Percentiles rank a stretch among this genome's conserved stretches.
Evolutionary conservation across 495 filamentous ascomycete genomes (phyloP).

Genomic region (Podospora anserina): DNA sequence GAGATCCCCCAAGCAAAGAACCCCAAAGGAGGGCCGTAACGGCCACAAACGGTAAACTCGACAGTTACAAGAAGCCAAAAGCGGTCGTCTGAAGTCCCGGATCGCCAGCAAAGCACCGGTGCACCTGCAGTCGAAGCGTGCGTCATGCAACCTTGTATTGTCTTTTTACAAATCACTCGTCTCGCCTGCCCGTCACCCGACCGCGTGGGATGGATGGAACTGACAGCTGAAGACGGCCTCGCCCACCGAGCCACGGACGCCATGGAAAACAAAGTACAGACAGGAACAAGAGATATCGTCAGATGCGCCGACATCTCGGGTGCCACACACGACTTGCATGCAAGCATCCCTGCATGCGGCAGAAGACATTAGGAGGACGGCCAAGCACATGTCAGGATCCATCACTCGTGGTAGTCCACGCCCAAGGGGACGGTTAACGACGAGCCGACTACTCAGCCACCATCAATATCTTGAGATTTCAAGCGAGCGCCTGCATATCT

Average conservation of each 20-base stretch:
- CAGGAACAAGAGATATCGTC: not conserved
- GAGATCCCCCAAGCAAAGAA: constrained; percentile 17
- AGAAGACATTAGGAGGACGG: constrained; percentile 11
- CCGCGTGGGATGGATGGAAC: not conserved
- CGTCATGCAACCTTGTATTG: constrained; percentile 9
- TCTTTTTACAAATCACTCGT: constrained; percentile 3
- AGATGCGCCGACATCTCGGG: no score
- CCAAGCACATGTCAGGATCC: not conserved
- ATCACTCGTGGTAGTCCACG: not conserved
- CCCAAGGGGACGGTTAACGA: no score
- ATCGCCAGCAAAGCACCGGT: constrained; percentile 8
- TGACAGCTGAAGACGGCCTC: not conserved
- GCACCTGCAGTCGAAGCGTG: constrained; percentile 4
- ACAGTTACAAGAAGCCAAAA: constrained; percentile 13
- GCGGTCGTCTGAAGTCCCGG: constrained; percentile 13
- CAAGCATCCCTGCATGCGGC: constrained; percentile 13
- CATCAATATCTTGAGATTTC: not conserved
- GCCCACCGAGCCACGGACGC: not conserved
- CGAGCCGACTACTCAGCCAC: not conserved
- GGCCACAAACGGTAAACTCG: constrained; percentile 13
- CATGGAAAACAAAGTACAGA: not conserved
- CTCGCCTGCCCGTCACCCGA: not conserved
- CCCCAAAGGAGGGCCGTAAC: not conserved
- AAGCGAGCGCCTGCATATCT: not conserved
- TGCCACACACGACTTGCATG: not conserved